Percentiles rank a stretch among this genome's conserved stretches.
Conservation (phyloP, 164 flowering plant genomes). For the Stephania cephalantha region DNA sequence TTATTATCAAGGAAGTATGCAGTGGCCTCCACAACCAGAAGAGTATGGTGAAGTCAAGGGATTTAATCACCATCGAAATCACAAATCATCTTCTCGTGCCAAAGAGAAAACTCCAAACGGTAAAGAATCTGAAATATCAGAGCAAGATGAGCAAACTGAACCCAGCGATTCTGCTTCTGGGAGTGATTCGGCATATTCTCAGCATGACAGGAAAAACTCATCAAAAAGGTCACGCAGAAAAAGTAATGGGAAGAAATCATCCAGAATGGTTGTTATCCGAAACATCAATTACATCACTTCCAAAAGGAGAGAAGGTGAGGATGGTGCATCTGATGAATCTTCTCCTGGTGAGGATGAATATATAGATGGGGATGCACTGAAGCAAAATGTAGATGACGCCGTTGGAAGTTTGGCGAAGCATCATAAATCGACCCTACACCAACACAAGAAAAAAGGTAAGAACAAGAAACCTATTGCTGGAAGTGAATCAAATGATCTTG, state of each 20-base stretch:
- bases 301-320: conserved; percentile 39
- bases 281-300: conserved; percentile 84
- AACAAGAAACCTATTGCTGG: conserved; percentile 20
- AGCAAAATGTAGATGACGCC: conserved; percentile 68
- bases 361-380: conserved; percentile 48
- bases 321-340: conserved; percentile 33
- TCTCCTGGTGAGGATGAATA: conserved; percentile 52
- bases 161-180: conserved; percentile 40
- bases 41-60: conserved; percentile 29
- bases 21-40: conserved; percentile 51
- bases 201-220: conserved; percentile 27
- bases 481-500: conserved; percentile 22
- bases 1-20: conserved; percentile 57
- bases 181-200: conserved; percentile 32
- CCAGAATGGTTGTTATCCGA: conserved; percentile 79
- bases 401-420: conserved; percentile 57
- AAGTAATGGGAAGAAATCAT: conserved; percentile 55
- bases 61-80: conserved; percentile 24
- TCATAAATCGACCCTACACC: conserved; percentile 39
- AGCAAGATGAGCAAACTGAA: conserved; percentile 39
- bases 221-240: conserved; percentile 27
- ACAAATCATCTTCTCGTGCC: conserved; percentile 32
- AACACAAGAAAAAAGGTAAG: conserved; percentile 35
- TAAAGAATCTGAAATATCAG: conserved; percentile 31
- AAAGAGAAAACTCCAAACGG: conserved; percentile 33